These are phyloP conservation scores for Clarireedia sp. DNA, from an alignment of 2,329 filamentous ascomycete genomes.

Conservation along the genomic window DNA sequence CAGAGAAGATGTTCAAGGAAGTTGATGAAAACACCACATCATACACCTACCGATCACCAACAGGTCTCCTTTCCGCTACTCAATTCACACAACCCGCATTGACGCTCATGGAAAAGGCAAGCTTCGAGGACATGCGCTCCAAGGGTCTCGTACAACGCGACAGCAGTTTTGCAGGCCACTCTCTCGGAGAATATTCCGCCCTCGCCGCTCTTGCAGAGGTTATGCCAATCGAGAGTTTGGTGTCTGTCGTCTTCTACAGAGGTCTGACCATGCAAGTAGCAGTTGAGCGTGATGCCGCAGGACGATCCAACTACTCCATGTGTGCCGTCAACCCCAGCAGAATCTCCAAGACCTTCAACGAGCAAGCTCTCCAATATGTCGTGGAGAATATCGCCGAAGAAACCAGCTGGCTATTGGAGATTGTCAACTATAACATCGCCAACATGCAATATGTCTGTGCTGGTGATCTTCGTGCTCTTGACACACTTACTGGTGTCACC, in stretches of 20 bases:
- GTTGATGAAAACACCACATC: slow-evolving; percentile 87
- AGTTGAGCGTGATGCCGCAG: slow-evolving; percentile 86
- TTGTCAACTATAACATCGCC: slow-evolving; percentile 86
- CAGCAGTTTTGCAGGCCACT: slow-evolving; percentile 96
- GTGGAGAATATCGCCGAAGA: slow-evolving; percentile 91
- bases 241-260: slow-evolving; percentile 98
- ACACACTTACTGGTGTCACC: slow-evolving; percentile 60
- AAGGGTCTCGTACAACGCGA: slow-evolving; percentile 94
- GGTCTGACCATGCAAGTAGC: slow-evolving; percentile 99
- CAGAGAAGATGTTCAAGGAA: slow-evolving; percentile 99
- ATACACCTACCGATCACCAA: slow-evolving; percentile 95
- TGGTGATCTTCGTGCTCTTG: slow-evolving; percentile 62
- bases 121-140: slow-evolving; percentile 96
- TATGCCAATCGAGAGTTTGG: slow-evolving; percentile 98
- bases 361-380: slow-evolving; percentile 92
- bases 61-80: slow-evolving; percentile 88
- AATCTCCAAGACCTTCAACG: slow-evolving; percentile 98
- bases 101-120: slow-evolving; percentile 99
- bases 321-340: slow-evolving; percentile 97
- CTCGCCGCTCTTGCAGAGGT: slow-evolving; percentile 93
- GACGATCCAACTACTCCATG: slow-evolving; percentile 98
- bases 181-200: slow-evolving; percentile 95
- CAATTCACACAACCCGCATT: slow-evolving; percentile 97
- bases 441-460: slow-evolving; percentile 71
- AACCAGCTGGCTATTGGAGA: slow-evolving; percentile 92